Evolutionary conservation across 208 protist genomes (phyloP).

Genomic region (Leishmania lainsoni): DNA sequence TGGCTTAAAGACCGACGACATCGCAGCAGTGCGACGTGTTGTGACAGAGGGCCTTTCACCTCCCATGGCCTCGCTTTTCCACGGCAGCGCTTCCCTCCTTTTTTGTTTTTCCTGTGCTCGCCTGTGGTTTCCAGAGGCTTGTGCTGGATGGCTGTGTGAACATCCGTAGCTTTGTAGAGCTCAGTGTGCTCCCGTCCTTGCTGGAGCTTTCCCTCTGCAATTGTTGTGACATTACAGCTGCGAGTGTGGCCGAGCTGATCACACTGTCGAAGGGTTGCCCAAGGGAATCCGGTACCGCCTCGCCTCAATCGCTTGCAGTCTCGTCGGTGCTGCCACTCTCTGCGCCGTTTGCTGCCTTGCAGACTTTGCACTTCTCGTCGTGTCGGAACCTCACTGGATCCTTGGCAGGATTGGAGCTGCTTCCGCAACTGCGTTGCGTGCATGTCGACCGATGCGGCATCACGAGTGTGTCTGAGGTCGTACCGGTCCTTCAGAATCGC

Average conservation of each 20-base stretch:
- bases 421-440: conserved; percentile 12
- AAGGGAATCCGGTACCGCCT: not conserved
- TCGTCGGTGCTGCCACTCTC: not conserved
- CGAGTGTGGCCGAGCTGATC: conserved; percentile 2
- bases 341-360: conserved; percentile 11
- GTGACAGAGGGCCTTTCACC: not conserved
- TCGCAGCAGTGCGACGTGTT: not conserved
- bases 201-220: conserved; percentile 17
- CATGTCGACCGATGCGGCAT: conserved; percentile 13
- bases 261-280: no score
- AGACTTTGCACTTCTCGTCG: conserved; percentile 2
- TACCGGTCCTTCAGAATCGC: conserved; percentile 1
- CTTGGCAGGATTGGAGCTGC: conserved; percentile 3
- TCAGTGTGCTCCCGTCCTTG: conserved; percentile 4
- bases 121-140: not conserved
- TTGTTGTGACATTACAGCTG: conserved; percentile 10
- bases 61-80: not conserved
- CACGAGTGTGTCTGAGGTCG: conserved; percentile 1
- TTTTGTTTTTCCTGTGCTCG: not conserved
- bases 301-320: not conserved
- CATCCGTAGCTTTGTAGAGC: not conserved
- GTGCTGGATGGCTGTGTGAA: conserved; percentile 29
- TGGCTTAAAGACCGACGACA: not conserved
- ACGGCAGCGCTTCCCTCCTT: not conserved
- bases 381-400: conserved; percentile 13